phyloP scores from a whole-genome alignment of 768 basidiomycete species.

The Lentinula guzmanii region DNA sequence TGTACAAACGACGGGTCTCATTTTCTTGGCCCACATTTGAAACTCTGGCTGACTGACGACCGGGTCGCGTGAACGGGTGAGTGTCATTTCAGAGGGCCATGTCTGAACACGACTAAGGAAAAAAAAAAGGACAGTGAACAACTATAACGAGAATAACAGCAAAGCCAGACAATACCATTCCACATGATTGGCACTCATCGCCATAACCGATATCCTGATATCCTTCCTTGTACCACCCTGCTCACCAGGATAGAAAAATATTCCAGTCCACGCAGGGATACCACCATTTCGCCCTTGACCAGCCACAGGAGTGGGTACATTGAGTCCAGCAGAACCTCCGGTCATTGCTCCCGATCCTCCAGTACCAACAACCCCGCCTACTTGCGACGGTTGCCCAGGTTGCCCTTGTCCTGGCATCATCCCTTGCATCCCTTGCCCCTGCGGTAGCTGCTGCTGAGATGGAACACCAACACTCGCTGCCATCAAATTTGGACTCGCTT shows the following conservation, averaged over 20 bases:
- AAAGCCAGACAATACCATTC: neutral
- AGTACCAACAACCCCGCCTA: neutral
- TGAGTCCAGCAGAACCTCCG: neutral
- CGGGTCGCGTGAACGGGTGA: neutral
- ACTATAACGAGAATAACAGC: neutral
- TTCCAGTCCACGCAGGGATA: conserved; percentile 1
- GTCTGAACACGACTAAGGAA: neutral
- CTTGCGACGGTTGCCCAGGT: neutral
- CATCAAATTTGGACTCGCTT: neutral
- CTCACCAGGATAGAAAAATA: neutral
- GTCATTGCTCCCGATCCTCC: neutral
- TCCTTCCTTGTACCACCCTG: neutral
- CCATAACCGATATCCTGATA: neutral
- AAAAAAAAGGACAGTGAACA: neutral
- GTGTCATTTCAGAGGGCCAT: neutral
- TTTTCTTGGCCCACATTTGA: neutral
- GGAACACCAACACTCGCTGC: neutral
- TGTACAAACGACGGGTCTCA: conserved; percentile 3
- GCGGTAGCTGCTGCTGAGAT: neutral
- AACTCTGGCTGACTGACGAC: neutral
- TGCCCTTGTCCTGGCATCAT: neutral
- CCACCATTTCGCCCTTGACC: neutral
- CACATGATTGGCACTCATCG: neutral
- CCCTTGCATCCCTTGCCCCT: neutral
- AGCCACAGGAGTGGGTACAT: neutral